These are phyloP conservation scores for Fonsecaea pugnacius DNA, from an alignment of 2,329 filamentous ascomycete genomes.

Conservation along the genomic window DNA sequence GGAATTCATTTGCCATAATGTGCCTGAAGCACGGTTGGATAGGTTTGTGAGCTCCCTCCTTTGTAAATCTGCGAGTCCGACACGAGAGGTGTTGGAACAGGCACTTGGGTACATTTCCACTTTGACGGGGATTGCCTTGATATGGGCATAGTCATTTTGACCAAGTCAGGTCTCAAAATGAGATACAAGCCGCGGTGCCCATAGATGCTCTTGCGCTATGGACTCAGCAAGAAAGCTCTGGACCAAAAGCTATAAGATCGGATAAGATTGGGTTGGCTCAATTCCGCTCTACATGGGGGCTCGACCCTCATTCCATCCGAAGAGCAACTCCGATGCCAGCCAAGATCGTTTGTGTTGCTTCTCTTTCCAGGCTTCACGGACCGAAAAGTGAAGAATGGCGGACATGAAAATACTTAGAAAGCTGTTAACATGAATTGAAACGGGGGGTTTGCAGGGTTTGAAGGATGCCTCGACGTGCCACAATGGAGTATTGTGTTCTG, in stretches of 20 bases:
- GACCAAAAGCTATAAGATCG: slow-evolving; percentile 6
- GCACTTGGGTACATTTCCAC: background rate
- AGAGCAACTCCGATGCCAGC: slow-evolving; percentile 27
- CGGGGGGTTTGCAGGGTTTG: background rate
- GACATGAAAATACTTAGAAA: slow-evolving; percentile 19
- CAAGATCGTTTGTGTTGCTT: slow-evolving; percentile 21
- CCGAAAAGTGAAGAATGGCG: slow-evolving; percentile 19
- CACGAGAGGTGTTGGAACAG: background rate
- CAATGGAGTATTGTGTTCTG: background rate
- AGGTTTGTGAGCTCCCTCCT: background rate
- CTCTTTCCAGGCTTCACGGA: slow-evolving; percentile 18
- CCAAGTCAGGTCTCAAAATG: background rate
- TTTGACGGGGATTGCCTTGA: background rate
- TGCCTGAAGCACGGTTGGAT: background rate
- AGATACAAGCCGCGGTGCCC: background rate
- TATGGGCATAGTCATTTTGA: background rate
- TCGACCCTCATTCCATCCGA: slow-evolving; percentile 38
- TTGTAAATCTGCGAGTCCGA: background rate
- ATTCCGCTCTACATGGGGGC: slow-evolving; percentile 22
- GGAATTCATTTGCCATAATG: slow-evolving; percentile 3
- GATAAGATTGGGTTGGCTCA: slow-evolving; percentile 38
- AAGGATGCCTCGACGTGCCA: background rate
- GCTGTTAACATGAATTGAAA: background rate
- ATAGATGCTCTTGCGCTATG: background rate
- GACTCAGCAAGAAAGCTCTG: background rate